phyloP scores from a whole-genome alignment of 2,329 filamentous ascomycete genomes.

The Fusarium heterosporum region DNA sequence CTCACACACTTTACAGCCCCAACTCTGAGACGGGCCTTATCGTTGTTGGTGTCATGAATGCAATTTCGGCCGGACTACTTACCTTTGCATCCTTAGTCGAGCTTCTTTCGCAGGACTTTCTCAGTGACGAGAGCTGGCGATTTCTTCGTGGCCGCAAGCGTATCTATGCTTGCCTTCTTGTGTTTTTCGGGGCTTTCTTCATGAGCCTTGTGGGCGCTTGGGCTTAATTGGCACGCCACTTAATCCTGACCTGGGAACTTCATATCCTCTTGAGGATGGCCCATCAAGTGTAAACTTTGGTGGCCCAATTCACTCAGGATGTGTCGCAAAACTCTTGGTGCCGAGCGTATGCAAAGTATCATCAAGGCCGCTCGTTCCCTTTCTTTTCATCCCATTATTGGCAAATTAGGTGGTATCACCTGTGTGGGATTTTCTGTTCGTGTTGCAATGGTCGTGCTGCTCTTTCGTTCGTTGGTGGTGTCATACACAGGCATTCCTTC shows the following conservation, averaged over 20 bases:
- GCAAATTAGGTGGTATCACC: background rate
- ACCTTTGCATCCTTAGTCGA: constrained; percentile 79
- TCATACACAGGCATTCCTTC: background rate
- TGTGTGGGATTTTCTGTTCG: background rate
- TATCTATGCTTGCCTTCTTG: constrained; percentile 66
- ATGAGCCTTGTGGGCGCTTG: constrained; percentile 75
- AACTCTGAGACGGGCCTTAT: constrained; percentile 73
- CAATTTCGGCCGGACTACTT: constrained; percentile 76
- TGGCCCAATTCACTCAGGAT: background rate
- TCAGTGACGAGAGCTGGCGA: constrained; percentile 72
- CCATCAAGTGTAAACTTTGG: background rate
- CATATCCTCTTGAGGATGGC: background rate
- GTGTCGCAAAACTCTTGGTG: background rate
- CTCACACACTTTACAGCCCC: constrained; percentile 78
- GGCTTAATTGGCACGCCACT: constrained; percentile 57
- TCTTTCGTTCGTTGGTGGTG: background rate
- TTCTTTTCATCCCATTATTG: background rate
- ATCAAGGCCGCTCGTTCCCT: background rate
- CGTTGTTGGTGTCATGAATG: constrained; percentile 80
- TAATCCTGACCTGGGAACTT: background rate
- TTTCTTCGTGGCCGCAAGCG: constrained; percentile 65
- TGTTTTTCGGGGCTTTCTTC: constrained; percentile 68
- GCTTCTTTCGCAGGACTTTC: constrained; percentile 77
- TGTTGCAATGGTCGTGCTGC: background rate
- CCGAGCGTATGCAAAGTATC: background rate